Base-by-base conservation (phyloP, 768 basidiomycete species). In the Ephemerocybe angulata region DNA sequence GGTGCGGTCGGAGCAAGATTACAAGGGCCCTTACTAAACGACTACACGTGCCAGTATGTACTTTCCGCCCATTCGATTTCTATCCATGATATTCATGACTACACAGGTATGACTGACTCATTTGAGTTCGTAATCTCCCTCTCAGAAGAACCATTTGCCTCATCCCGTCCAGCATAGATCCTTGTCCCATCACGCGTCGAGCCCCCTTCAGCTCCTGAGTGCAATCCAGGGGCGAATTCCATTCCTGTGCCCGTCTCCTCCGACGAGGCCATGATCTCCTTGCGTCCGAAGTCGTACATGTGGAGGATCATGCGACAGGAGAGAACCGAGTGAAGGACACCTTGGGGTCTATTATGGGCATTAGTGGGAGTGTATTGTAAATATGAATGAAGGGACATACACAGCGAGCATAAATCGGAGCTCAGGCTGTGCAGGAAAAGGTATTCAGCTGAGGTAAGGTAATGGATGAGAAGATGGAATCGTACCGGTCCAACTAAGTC, bases 291-390 rank as follows among this genome's bases (percentile, higher is more conserved):
- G 38, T 50, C 41, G 21, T 56, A 51, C 33, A 56, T 43, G 25
- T 56, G 55, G 15, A 56, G 41, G 30, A 56, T 56, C 49, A 56
- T 38, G 17, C 50, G 40, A 31, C 55, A 56, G 13, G 55, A 50
- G n/a, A 56, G 55, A 22, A 56, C 35, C 10, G 55, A 56, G 42
- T 56, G 55, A 19, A 56, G 40, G 8, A 51, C 42, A 22, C 55
- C 55, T 51, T 56, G 55, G 15, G 55, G 55, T 13, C 55, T 56
- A 25, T 15, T 33, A 44, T 28, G 15, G 19, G n/a, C n/a, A n/a
- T n/a, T n/a, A n/a, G 35, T 25, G 22, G 12, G 1, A 21, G 13
- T 25, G 29, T 17, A 3, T 15, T 24, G 4, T 37, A n/a, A 4
- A 40, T 8, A 27, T 17, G 12, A 13, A 4, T 37, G 33, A 54